These are phyloP conservation scores for Pythium periplocum DNA, from an alignment of 352 stramenopile species.

Conservation along the genomic window DNA sequence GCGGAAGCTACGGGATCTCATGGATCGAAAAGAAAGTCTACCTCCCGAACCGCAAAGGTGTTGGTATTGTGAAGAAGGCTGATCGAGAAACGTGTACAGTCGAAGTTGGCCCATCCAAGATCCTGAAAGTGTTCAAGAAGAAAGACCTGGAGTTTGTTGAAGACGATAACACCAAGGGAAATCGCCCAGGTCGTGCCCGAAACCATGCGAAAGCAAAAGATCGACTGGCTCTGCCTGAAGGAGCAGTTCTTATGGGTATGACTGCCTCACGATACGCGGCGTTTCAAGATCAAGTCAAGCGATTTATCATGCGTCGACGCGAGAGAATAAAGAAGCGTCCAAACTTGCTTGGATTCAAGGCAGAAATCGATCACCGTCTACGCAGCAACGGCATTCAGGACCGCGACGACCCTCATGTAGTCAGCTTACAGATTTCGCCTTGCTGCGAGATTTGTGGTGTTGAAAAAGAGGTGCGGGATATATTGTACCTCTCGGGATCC, in stretches of 20 bases:
- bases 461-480: slow-evolving; percentile 66
- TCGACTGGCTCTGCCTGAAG: slow-evolving; percentile 61
- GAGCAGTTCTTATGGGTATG: slow-evolving; percentile 77
- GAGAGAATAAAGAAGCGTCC: slow-evolving; percentile 83
- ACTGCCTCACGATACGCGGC: slow-evolving; percentile 69
- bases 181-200: slow-evolving; percentile 48
- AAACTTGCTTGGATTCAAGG: slow-evolving; percentile 77
- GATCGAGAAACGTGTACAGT: slow-evolving; percentile 85
- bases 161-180: slow-evolving; percentile 48
- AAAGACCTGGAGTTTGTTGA: slow-evolving; percentile 78
- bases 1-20: slow-evolving; percentile 80
- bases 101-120: slow-evolving; percentile 61
- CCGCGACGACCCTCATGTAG: slow-evolving; percentile 40
- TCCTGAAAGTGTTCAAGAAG: slow-evolving; percentile 84
- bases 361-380: slow-evolving; percentile 59
- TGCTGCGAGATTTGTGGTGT: slow-evolving; percentile 78
- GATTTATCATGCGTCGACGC: slow-evolving; percentile 72
- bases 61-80: slow-evolving; percentile 76
- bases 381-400: slow-evolving; percentile 51
- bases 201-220: slow-evolving; percentile 75
- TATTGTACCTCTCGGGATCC: not conserved
- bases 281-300: slow-evolving; percentile 85
- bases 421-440: slow-evolving; percentile 67
- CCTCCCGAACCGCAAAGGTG: slow-evolving; percentile 67
- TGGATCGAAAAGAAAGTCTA: slow-evolving; percentile 86